These are phyloP conservation scores for Microbotryomycetes sp. DNA, from an alignment of 1,284 basidiomycete species.

Conservation along the genomic window DNA sequence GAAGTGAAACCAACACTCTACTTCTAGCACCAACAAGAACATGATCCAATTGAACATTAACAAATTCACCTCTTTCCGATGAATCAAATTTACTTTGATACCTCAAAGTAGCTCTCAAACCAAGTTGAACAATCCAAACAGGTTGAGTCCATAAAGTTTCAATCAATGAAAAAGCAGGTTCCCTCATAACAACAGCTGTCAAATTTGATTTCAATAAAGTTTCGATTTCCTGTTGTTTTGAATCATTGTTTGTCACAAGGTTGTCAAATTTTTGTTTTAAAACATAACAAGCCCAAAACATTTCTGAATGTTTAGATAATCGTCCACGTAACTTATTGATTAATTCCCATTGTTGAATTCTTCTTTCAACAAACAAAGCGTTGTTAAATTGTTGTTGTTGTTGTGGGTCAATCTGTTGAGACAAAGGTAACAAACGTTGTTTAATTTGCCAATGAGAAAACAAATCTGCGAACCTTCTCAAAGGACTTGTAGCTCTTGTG, in stretches of 20 bases:
- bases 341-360: constrained; percentile 12
- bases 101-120: constrained; percentile 15
- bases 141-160: constrained; percentile 20
- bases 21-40: constrained; percentile 13
- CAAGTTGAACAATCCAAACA: constrained; percentile 21
- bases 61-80: constrained; percentile 8
- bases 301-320: constrained; percentile 7
- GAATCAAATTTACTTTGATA: constrained; percentile 4
- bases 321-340: constrained; percentile 15
- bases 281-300: constrained; percentile 31
- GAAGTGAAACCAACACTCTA: constrained; percentile 6
- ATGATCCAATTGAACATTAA: constrained; percentile 13
- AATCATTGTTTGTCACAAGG: neutral
- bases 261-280: constrained; percentile 19
- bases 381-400: no score
- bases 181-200: constrained; percentile 18
- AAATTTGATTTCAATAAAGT: constrained; percentile 11
- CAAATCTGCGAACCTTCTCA: constrained; percentile 79
- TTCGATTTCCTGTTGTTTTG: constrained; percentile 8
- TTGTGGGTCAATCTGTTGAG: neutral
- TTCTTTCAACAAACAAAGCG: constrained; percentile 1
- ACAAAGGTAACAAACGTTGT: constrained; percentile 49
- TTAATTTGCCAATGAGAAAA: constrained; percentile 94
- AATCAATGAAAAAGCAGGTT: neutral
- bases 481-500: constrained; percentile 74